Conservation (phyloP, 2,329 filamentous ascomycete species). For the Colletotrichum lupini region DNA sequence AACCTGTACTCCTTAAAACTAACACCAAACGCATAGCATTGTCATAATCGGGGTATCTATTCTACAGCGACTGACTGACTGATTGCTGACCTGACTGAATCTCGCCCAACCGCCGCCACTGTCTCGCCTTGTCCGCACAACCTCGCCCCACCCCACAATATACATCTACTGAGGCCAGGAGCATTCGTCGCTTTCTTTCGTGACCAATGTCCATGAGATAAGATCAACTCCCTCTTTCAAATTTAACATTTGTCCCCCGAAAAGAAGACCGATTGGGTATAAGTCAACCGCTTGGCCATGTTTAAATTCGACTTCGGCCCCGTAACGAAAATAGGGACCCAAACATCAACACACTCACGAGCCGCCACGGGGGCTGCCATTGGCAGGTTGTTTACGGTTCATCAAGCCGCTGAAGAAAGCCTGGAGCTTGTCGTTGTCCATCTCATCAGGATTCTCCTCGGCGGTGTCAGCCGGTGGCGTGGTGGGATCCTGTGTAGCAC, state of each 20-base stretch:
- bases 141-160: background rate
- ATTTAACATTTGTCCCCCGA: background rate
- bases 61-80: conserved; percentile 44
- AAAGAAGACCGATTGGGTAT: background rate
- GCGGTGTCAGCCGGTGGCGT: conserved; percentile 47
- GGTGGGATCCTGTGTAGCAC: conserved; percentile 56
- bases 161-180: background rate
- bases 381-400: conserved; percentile 57
- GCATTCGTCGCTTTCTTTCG: background rate
- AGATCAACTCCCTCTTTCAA: conserved; percentile 6
- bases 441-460: conserved; percentile 51
- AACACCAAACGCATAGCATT: conserved; percentile 23
- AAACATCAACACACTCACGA: conserved; percentile 2
- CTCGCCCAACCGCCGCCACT: conserved; percentile 4
- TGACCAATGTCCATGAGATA: background rate
- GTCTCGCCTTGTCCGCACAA: background rate
- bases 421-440: conserved; percentile 68
- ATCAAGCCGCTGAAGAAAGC: conserved; percentile 71
- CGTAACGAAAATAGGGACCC: background rate
- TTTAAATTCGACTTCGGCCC: background rate
- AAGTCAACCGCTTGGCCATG: background rate
- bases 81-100: conserved; percentile 22
- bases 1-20: background rate
- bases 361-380: conserved; percentile 21
- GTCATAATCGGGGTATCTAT: conserved; percentile 54